Base-by-base conservation (phyloP, 2,329 filamentous ascomycete species). In the Cephalotrichum gorgonifer region DNA sequence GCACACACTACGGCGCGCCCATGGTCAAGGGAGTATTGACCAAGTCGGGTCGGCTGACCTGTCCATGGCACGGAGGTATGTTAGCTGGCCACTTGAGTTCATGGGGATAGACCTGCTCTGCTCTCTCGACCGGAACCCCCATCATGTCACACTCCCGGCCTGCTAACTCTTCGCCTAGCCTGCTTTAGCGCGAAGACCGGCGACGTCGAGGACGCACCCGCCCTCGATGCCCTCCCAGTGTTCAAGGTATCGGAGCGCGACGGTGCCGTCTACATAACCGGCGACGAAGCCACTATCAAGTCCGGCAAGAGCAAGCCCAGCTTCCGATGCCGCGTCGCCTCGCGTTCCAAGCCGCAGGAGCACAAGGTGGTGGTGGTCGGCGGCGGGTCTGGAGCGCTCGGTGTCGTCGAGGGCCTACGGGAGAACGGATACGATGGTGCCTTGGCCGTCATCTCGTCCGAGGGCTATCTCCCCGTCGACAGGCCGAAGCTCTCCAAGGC, bases 401-500 rank as follows among this genome's bases (percentile, higher is more conserved):
- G 89, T 27, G 77, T 86, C 5, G 72, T 95, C 42, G 88, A 97
- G 62, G 85, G 81, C 12, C 78, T 98, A 15, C 83, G 91, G 41
- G 85, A 86, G 54, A 81, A 84, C 54, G 89, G 90, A 27, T 97
- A 83, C 71, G 75, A 74, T 5, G 91, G 89, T 14, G 71, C 78
- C 49, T 82, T 98, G 56, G 94, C 89, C 1, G 73, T 95, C 58
- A 82, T 98, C 58, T 83, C 86, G 12, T 83, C 79, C 54, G 93
- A 98, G 65, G 85, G 86, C 22, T 85, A 93, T 62, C 76, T 85
- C 30, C 90, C 90, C 28, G 90, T 97, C 58, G 93, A 98, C 69
- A 81, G 93, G 20, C 88, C 93, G 11, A 97, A 97, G 73, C 76
- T 98, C 39, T 96, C 90, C 60, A 98, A 98, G 68, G 88, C 91